A percentile compares a stretch with the other conserved stretches of the same genome.
Conservation (phyloP, 768 basidiomycete genomes). For the Chiua virens region DNA sequence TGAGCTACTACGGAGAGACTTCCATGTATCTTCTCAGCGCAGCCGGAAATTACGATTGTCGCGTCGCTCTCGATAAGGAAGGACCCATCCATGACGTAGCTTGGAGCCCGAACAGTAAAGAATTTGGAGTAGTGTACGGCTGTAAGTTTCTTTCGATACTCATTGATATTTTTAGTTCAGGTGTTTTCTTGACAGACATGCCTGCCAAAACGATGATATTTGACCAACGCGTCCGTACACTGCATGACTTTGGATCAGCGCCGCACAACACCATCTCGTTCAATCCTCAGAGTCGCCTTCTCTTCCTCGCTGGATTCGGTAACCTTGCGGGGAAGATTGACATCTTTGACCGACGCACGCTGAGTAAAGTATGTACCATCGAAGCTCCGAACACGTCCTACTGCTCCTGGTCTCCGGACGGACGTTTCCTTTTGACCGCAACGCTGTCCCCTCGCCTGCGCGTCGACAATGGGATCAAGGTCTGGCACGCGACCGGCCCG, state of each 20-base stretch:
- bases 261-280: conserved; percentile 93
- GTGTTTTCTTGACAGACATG: conserved; percentile 60
- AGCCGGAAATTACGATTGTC: conserved; percentile 91
- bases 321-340: conserved; percentile 95
- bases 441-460: conserved; percentile 93
- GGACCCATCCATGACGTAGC: conserved; percentile 95
- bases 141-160: conserved; percentile 56
- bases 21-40: conserved; percentile 90
- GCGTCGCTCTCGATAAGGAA: conserved; percentile 89
- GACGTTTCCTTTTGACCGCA: conserved; percentile 89
- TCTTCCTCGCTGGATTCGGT: conserved; percentile 93
- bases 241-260: conserved; percentile 88
- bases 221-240: conserved; percentile 81
- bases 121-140: conserved; percentile 95
- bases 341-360: conserved; percentile 83
- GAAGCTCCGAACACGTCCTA: conserved; percentile 92
- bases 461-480: conserved; percentile 96
- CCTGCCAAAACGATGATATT: conserved; percentile 92
- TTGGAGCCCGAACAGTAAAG: conserved; percentile 96
- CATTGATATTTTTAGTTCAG: not conserved
- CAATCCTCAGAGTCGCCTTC: conserved; percentile 88
- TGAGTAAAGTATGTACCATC: conserved; percentile 74
- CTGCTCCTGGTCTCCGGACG: conserved; percentile 96
- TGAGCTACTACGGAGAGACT: conserved; percentile 98
- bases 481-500: conserved; percentile 90